Conservation (phyloP, 192 early-diverging fungal species). For the Thamnidium elegans region DNA sequence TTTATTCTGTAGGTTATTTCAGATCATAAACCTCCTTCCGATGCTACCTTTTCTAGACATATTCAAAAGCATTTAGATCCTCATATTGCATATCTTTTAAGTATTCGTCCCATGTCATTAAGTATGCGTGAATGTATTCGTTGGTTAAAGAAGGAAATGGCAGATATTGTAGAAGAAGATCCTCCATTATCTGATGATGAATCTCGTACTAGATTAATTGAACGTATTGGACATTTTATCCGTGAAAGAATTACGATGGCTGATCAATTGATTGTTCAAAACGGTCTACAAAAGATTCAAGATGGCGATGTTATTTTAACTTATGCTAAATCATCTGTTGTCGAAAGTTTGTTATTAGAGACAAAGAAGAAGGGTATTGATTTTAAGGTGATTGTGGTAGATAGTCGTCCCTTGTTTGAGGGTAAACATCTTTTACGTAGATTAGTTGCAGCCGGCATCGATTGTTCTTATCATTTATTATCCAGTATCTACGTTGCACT, state of each 20-base stretch:
- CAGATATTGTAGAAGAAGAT: slow-evolving; percentile 69
- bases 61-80: slow-evolving; percentile 79
- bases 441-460: slow-evolving; percentile 60
- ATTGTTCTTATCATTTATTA: slow-evolving; percentile 67
- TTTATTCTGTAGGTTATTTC: slow-evolving; percentile 65
- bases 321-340: slow-evolving; percentile 84
- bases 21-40: slow-evolving; percentile 85
- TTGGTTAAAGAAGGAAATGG: slow-evolving; percentile 83
- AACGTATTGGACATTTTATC: slow-evolving; percentile 85
- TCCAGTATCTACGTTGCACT: slow-evolving; percentile 74
- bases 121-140: slow-evolving; percentile 92
- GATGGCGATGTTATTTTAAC: slow-evolving; percentile 91
- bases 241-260: slow-evolving; percentile 83
- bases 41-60: slow-evolving; percentile 73
- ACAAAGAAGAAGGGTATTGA: slow-evolving; percentile 70
- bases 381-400: slow-evolving; percentile 91
- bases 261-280: slow-evolving; percentile 71
- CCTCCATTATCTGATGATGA: slow-evolving; percentile 81
- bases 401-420: slow-evolving; percentile 85
- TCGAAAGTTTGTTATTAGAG: slow-evolving; percentile 69
- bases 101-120: slow-evolving; percentile 79
- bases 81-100: slow-evolving; percentile 87
- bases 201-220: slow-evolving; percentile 60
- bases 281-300: slow-evolving; percentile 79
- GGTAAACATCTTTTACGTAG: slow-evolving; percentile 69